Percentiles rank a stretch among this genome's conserved stretches.
phyloP scores from a whole-genome alignment of 805 yeast species.

The Scheffersomyces amazonensis region DNA sequence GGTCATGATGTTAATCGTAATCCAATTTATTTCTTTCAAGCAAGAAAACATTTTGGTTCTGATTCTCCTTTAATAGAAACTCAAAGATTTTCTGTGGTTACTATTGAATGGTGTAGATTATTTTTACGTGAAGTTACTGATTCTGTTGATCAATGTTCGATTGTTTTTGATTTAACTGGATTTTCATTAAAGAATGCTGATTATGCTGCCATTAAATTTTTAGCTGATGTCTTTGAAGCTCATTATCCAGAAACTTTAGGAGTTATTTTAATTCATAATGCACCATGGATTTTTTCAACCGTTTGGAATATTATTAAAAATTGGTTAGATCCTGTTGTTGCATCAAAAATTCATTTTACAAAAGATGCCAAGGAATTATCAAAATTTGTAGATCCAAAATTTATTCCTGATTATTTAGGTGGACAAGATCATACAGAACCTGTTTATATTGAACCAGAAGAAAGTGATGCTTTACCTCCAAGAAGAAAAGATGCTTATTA shows the following conservation, averaged over 20 bases:
- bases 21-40: conserved; percentile 81
- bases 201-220: conserved; percentile 83
- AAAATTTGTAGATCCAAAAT: conserved; percentile 54
- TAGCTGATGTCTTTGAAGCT: conserved; percentile 87
- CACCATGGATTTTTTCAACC: conserved; percentile 96
- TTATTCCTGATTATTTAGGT: conserved; percentile 71
- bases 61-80: conserved; percentile 62
- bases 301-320: conserved; percentile 90
- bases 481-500: conserved; percentile 36
- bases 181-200: conserved; percentile 93
- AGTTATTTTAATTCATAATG: conserved; percentile 78
- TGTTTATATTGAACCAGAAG: conserved; percentile 67
- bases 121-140: conserved; percentile 55
- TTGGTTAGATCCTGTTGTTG: conserved; percentile 97
- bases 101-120: conserved; percentile 81
- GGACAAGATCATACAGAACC: conserved; percentile 63
- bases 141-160: conserved; percentile 61
- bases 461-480: conserved; percentile 29
- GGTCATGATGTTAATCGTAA: conserved; percentile 73
- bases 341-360: conserved; percentile 84
- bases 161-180: conserved; percentile 82
- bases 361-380: conserved; percentile 64
- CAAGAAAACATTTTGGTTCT: conserved; percentile 59
- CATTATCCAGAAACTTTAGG: conserved; percentile 96
- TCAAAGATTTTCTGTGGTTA: conserved; percentile 68